Base-by-base conservation (phyloP, 2,329 filamentous ascomycete genomes). In the Immersiporthe knoxdaviesiana region DNA sequence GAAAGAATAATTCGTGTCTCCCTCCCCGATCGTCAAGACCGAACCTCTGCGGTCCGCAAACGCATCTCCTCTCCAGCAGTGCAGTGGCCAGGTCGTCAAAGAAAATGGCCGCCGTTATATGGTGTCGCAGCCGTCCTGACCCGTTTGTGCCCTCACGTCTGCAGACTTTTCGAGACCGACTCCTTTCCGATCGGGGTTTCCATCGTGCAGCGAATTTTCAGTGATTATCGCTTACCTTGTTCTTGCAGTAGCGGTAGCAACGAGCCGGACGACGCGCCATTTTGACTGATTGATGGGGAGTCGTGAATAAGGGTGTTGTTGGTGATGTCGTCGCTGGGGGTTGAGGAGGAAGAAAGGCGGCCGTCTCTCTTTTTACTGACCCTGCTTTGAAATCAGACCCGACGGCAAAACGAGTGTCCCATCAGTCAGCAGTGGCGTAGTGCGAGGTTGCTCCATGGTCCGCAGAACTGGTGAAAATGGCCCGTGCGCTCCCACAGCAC, bases 201-300 rank as follows among this genome's bases (percentile, higher is more conserved):
- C 47, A 62, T 63, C 14, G 32, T 32, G 52, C 35, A 44, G 27
- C n/a, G n/a, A 52, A 30, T 32, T 60, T 58, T 37, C 41, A 52
- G 21, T 65, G 65, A 58, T 63, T 74, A 52, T 62, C 32, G 84
- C 91, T 86, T 83, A 97, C 94, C 94, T 97, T 97, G 92, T 98
- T 99, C 93, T 99, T 99, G 94, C 96, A 99, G 92, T 99, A 99
- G 83, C 96, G 92, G 91, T 97, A 99, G 89, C 96, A 99, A 89
- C 96, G 92, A 82, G 96, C 96, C 82, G 96, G 96, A 92, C 96
- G 94, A 86, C 96, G 94, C 82, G 96, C 96, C 96, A 99, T 99
- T 88, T 91, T 94, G 91, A 91, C 89, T 85, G 87, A 86, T 85
- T 88, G 85, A 80, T 76, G 70, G 58, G 60, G 76, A n/a, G 72